Evolutionary conservation across 495 filamentous ascomycete species (phyloP).

Genomic region (Annulohypoxylon stygium): DNA sequence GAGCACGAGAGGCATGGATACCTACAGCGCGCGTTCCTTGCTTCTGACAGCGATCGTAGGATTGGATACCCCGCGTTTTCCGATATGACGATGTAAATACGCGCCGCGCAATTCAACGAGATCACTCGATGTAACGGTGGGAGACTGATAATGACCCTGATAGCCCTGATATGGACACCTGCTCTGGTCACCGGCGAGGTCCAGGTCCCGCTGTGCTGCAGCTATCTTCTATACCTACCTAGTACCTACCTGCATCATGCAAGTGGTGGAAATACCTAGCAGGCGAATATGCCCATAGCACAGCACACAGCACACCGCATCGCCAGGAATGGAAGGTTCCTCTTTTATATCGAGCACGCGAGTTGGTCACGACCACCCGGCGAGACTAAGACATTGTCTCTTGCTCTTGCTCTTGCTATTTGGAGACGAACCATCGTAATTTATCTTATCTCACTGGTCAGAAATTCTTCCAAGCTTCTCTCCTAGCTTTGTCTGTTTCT

Average conservation of each 20-base stretch:
- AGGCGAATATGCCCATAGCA: conserved; percentile 18
- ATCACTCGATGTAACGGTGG: conserved; percentile 47
- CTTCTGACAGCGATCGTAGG: conserved; percentile 12
- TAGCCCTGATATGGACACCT: conserved; percentile 22
- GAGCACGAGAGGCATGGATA: conserved; percentile 16
- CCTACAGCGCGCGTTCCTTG: conserved; percentile 11
- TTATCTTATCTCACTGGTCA: conserved; percentile 32
- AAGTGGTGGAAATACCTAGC: conserved; percentile 10
- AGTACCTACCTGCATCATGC: conserved; percentile 38
- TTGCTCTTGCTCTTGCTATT: conserved; percentile 35
- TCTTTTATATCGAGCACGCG: conserved; percentile 34
- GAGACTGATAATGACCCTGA: conserved; percentile 12
- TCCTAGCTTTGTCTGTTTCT: conserved; percentile 21
- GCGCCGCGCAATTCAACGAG: conserved; percentile 21
- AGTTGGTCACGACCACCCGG: conserved; percentile 34
- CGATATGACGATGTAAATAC: conserved; percentile 23
- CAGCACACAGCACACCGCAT: conserved; percentile 12
- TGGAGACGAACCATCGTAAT: conserved; percentile 20
- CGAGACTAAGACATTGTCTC: conserved; percentile 43
- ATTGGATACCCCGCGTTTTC: conserved; percentile 40
- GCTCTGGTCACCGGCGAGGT: conserved; percentile 37
- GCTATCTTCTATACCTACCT: neutral
- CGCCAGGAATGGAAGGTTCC: conserved; percentile 47
- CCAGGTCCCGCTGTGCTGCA: conserved; percentile 26
- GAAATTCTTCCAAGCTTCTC: conserved; percentile 16